Evolutionary conservation across 2,329 filamentous ascomycete genomes (phyloP), one percentile per base, ranked within the genome.

Genomic region (Colletotrichum gloeosporioides): DNA sequence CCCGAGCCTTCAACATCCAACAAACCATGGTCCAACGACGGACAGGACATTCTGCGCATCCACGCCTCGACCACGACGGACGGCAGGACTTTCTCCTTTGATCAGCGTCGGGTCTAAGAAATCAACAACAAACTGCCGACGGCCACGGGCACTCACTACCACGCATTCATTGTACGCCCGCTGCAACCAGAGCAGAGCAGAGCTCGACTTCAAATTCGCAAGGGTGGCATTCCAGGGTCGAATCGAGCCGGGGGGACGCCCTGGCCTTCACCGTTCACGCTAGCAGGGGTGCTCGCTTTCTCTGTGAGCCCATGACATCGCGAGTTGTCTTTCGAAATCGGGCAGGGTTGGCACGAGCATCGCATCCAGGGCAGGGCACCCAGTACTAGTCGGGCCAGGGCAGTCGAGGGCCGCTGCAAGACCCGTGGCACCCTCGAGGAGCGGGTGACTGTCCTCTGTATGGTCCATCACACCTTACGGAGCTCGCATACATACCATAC

Each of bases 191-290:
- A 32, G 6, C 18, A 64, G 27, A 32, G 16, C 12, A 18, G 10
- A 32, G 22, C n/a, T 62, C n/a, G 69, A 53, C 39, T 9, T 8
- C 31, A 34, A 32, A 64, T 44, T 32, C 34, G 39, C 69, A 73
- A 67, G 69, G 73, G 63, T 73, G 69, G 62, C 69, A 73, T 64
- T 68, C 64, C 34, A 73, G 57, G 69, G 32, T 53, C 49, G 34
- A 22, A 34, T 53, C 39, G 69, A 68, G 32, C 73, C 39, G 57
- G 73, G 69, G 73, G 27, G 12, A 22, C 18, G 7, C 63, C 73
- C 69, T 76, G 73, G 57, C 70, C 4, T 55, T 64, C 69, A 76
- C 73, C 73, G 44, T 73, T 64, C 63, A 31, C 29, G 36, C 73
- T 69, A 76, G 57, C 73, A 76, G 73, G 73, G 69, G 61, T 8